These are phyloP conservation scores for Tetrahymena borealis DNA, from an alignment of 73 alveolate genomes.

Conservation along the genomic window DNA sequence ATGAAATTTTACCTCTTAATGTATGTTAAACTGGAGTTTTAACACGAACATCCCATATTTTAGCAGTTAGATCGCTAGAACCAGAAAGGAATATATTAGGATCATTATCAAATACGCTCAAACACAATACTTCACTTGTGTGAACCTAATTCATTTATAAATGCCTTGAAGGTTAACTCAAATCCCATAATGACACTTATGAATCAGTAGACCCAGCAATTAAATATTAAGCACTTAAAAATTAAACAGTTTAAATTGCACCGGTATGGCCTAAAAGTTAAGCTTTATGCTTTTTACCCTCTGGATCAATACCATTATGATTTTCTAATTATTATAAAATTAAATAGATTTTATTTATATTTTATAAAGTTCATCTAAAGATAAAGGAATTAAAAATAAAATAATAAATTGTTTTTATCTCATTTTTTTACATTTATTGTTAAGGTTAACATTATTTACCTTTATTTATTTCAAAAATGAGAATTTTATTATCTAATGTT, in stretches of 20 bases:
- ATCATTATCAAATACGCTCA: slow-evolving; percentile 28
- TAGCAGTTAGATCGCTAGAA: slow-evolving; percentile 33
- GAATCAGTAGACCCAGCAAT: slow-evolving; percentile 46
- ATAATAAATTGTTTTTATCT: too few species aligned
- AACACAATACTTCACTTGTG: slow-evolving; percentile 36
- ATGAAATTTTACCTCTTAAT: slow-evolving; percentile 8
- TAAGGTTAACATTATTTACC: not conserved
- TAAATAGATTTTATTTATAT: too few species aligned
- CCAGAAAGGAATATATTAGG: slow-evolving; percentile 34
- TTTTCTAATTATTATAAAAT: too few species aligned
- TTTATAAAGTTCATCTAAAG: too few species aligned
- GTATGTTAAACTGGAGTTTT: slow-evolving; percentile 36
- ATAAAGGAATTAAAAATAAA: too few species aligned
- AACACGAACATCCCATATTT: slow-evolving; percentile 40
- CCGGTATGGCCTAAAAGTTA: slow-evolving; percentile 42
- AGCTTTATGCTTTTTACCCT: slow-evolving; percentile 25
- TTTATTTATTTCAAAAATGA: slow-evolving; percentile 37
- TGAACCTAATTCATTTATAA: slow-evolving; percentile 28
- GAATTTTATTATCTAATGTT: slow-evolving; percentile 36
- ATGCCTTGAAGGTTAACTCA: slow-evolving; percentile 24
- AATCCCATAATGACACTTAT: slow-evolving; percentile 41
- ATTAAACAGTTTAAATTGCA: slow-evolving; percentile 24
- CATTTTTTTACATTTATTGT: too few species aligned
- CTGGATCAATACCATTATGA: slow-evolving; percentile 23
- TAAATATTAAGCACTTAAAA: slow-evolving; percentile 25